Evolutionary conservation across 768 basidiomycete species (phyloP), one percentile per base, ranked within the genome.

Genomic region (Porpolomopsis calyptriformis): DNA sequence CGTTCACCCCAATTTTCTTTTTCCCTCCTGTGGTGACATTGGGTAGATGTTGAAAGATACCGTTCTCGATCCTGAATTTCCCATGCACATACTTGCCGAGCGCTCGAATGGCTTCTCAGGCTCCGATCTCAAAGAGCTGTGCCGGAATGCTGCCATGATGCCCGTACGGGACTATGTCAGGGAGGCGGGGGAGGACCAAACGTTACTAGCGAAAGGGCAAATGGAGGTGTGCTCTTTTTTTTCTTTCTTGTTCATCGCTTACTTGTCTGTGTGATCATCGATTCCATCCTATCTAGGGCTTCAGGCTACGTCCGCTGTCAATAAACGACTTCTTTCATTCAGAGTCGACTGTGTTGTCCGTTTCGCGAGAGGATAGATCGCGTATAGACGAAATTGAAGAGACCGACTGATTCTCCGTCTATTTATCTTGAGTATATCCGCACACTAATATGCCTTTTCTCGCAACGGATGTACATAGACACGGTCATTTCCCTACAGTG

Each of bases 91-190:
- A 1, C 73, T 99, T 3, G 91, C 89, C 2, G 63, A 70, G 14
- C 69, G 73, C 25, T 77, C 91, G 1, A 77, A 78, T 18, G 85
- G 88, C 1, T 66, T 79, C 20, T 93, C 91, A 1, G 93, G 94
- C 3, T 91, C 90, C 2, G 94, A 97, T 61, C 65, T 98, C 45
- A 78, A 82, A 54, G 94, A 99, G 64, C 69, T 93, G 11, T 97
- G 93, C 61, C 73, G 94, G 45, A 91, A 81, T 53, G 93, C 94
- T 1, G 92, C 89, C 0, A 94, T 97, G 91, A 76, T 81, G 1
- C 89, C 91, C 4, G 84, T 93, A 18, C 77, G 88, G 22, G 90
- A 93, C 57, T 83, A 79, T 53, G 80, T 92, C 71, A 71, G 80
- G 27, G 65, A 59, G 22, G 65, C 71, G 12, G 64, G 66, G 43